These are phyloP conservation scores for Sonneratia caseolaris DNA, from an alignment of 345 rosid genomes.

Conservation along the genomic window DNA sequence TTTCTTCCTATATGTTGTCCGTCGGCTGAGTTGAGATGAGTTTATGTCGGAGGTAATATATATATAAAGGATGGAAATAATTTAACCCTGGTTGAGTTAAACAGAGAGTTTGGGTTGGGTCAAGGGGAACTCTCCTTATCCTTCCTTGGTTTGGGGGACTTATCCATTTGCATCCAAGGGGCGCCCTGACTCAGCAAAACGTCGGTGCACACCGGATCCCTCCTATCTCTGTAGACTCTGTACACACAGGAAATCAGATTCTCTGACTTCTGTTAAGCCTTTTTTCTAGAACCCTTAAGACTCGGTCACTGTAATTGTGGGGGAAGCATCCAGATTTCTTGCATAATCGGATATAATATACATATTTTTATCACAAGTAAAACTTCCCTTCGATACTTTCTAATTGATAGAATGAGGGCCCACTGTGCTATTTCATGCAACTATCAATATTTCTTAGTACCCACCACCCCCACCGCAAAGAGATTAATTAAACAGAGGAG, in stretches of 20 bases:
- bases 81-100: constrained; percentile 21
- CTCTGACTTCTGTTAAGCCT: neutral
- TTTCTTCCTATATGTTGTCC: no score
- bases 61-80: constrained; percentile 5
- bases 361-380: no score
- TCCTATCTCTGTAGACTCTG: neutral
- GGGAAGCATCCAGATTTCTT: no score
- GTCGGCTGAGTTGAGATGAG: no score
- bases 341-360: no score
- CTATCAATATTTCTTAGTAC: no score
- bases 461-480: no score
- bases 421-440: no score
- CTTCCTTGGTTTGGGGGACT: neutral
- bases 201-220: constrained; percentile 21
- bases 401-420: no score
- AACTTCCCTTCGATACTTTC: no score
- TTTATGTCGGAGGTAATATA: neutral
- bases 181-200: constrained; percentile 32
- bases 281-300: neutral
- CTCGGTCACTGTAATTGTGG: no score
- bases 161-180: neutral
- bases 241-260: neutral
- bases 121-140: neutral
- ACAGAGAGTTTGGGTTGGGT: neutral
- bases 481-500: no score